Evolutionary conservation across 352 stramenopile genomes (phyloP).

Genomic region (Pythium grandisporangium): DNA sequence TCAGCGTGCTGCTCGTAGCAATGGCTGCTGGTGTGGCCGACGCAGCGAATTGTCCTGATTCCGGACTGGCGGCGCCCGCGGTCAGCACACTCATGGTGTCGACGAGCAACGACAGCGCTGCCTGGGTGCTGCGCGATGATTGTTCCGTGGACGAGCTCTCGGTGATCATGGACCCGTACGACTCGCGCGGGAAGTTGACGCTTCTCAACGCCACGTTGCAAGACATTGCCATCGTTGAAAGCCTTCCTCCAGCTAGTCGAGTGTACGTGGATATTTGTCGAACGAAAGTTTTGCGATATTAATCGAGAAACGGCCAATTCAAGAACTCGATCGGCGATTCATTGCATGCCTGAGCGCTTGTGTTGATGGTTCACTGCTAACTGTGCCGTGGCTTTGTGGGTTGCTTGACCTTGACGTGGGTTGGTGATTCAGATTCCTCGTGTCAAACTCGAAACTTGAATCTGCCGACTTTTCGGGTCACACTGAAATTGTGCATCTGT

Average conservation of each 20-base stretch:
- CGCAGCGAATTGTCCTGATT: neutral
- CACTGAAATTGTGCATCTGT: neutral
- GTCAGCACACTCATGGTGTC: constrained; percentile 16
- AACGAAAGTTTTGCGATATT: constrained; percentile 1
- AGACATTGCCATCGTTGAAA: constrained; percentile 5
- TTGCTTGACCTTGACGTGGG: constrained; percentile 2
- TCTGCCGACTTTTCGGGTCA: too few species aligned
- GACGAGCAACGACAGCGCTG: constrained; percentile 7
- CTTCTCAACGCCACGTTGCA: constrained; percentile 2
- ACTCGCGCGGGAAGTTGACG: neutral
- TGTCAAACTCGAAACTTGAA: constrained; percentile 1
- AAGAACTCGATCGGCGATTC: too few species aligned
- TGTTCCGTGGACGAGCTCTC: constrained; percentile 4
- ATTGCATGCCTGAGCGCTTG: neutral
- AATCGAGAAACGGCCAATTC: too few species aligned
- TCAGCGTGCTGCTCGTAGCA: too few species aligned
- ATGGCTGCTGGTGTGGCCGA: too few species aligned
- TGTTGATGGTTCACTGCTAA: neutral
- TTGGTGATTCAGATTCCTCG: constrained; percentile 8
- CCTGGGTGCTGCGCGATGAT: constrained; percentile 13
- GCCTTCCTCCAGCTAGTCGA: neutral
- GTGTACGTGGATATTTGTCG: constrained; percentile 3
- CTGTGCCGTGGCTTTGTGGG: constrained; percentile 5
- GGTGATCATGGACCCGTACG: neutral
- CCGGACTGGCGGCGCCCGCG: neutral